A percentile compares a stretch with the other conserved stretches of the same genome.
These are phyloP conservation scores for Stenocarpella maydis DNA, from an alignment of 2,329 filamentous ascomycete species.

Conservation along the genomic window DNA sequence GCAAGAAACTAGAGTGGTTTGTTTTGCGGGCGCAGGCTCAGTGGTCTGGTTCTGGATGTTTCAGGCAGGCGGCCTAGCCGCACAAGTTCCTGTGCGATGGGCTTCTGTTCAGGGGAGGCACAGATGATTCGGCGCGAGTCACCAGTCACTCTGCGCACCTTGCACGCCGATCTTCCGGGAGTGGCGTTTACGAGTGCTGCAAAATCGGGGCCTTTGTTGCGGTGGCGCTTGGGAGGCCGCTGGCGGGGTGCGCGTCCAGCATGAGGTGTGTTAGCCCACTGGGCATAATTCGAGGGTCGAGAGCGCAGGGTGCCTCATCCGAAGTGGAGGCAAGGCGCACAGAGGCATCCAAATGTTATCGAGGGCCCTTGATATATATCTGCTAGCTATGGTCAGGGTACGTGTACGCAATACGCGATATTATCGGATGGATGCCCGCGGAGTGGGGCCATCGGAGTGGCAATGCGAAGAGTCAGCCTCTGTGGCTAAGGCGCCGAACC, in stretches of 20 bases:
- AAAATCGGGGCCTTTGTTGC: neutral
- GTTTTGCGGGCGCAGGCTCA: constrained; percentile 8
- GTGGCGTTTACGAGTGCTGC: neutral
- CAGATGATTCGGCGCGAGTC: neutral
- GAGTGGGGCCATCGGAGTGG: constrained; percentile 17
- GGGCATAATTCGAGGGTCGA: neutral
- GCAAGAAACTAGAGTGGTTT: neutral
- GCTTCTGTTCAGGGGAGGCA: neutral
- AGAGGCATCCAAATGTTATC: neutral
- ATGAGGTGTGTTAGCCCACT: neutral
- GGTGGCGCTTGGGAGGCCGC: constrained; percentile 15
- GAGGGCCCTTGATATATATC: constrained; percentile 12
- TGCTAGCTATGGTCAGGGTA: neutral
- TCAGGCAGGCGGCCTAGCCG: constrained; percentile 16
- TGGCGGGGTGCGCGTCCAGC: neutral
- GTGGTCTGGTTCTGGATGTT: constrained; percentile 1
- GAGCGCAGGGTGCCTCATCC: constrained; percentile 5
- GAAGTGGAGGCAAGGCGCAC: constrained; percentile 12
- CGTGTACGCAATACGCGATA: too few species aligned
- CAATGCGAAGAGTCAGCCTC: constrained; percentile 18
- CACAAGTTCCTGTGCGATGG: neutral
- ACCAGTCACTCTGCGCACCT: neutral
- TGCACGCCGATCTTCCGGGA: neutral
- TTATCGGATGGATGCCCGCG: constrained; percentile 1
- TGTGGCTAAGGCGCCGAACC: constrained; percentile 12